Percentiles rank a stretch among this genome's conserved stretches.
These are phyloP conservation scores for Penicillium manginii DNA, from an alignment of 495 filamentous ascomycete species.

Conservation along the genomic window DNA sequence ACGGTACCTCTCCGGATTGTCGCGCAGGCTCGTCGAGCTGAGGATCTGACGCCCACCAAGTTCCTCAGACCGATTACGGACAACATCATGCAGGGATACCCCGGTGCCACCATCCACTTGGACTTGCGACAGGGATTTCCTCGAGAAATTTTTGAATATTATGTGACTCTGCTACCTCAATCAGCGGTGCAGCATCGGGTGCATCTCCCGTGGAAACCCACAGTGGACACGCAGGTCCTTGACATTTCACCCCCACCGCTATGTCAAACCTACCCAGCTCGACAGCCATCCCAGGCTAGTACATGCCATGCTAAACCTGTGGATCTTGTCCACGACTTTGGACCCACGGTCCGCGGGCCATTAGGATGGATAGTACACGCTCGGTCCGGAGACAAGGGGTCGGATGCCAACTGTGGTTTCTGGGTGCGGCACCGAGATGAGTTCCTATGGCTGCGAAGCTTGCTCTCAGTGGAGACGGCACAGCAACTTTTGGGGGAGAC, in stretches of 20 bases:
- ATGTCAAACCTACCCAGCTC: conserved; percentile 37
- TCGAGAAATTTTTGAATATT: conserved; percentile 45
- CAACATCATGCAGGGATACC: conserved; percentile 49
- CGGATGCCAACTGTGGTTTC: conserved; percentile 58
- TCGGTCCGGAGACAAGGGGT: conserved; percentile 57
- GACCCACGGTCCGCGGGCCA: conserved; percentile 43
- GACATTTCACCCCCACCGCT: conserved; percentile 38
- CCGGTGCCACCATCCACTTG: conserved; percentile 45
- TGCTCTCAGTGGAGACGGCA: conserved; percentile 44
- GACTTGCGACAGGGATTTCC: conserved; percentile 45
- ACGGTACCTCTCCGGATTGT: conserved; percentile 46
- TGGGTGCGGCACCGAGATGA: conserved; percentile 54
- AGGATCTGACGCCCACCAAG: conserved; percentile 34
- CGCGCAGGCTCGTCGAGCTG: conserved; percentile 38
- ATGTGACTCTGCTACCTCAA: conserved; percentile 47
- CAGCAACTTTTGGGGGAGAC: conserved; percentile 45
- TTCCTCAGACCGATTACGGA: conserved; percentile 44
- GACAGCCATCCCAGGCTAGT: conserved; percentile 32
- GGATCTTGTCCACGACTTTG: conserved; percentile 34
- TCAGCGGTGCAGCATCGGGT: conserved; percentile 40
- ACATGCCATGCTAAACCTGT: conserved; percentile 19
- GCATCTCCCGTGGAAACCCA: conserved; percentile 44
- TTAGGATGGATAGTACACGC: conserved; percentile 53
- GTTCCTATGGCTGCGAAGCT: conserved; percentile 53
- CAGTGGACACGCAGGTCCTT: conserved; percentile 22